Evolutionary conservation across 2,329 filamentous ascomycete species (phyloP).

Genomic region (Ilyonectria destructans): DNA sequence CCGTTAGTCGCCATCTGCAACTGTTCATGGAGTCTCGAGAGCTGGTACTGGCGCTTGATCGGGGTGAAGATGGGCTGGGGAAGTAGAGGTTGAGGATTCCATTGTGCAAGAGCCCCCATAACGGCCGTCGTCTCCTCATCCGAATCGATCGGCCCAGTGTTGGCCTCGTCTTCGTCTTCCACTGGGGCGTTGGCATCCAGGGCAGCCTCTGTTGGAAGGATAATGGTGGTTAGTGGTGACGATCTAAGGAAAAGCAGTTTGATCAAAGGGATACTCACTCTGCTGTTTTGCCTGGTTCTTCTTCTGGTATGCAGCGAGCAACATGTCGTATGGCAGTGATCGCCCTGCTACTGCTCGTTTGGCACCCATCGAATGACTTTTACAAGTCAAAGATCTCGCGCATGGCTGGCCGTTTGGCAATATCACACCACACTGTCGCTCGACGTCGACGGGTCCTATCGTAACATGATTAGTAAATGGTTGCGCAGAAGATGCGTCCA

Average conservation of each 20-base stretch:
- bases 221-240: slow-evolving; percentile 35
- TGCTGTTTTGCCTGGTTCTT: slow-evolving; percentile 99
- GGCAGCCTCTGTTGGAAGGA: slow-evolving; percentile 79
- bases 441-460: slow-evolving; percentile 88
- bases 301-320: slow-evolving; percentile 91
- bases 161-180: slow-evolving; percentile 87
- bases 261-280: slow-evolving; percentile 71
- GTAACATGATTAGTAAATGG: slow-evolving; percentile 34
- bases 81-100: slow-evolving; percentile 84
- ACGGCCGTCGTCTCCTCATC: slow-evolving; percentile 95
- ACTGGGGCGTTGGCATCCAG: slow-evolving; percentile 94
- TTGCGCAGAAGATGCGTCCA: background rate
- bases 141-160: slow-evolving; percentile 87
- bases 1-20: slow-evolving; percentile 78
- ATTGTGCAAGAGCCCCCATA: slow-evolving; percentile 84
- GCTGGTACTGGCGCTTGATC: slow-evolving; percentile 76
- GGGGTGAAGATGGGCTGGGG: slow-evolving; percentile 75
- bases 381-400: slow-evolving; percentile 91
- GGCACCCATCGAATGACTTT: slow-evolving; percentile 95
- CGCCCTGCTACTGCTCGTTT: slow-evolving; percentile 91
- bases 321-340: slow-evolving; percentile 92
- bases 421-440: slow-evolving; percentile 92
- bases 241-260: slow-evolving; percentile 28
- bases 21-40: slow-evolving; percentile 76
- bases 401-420: slow-evolving; percentile 90